Evolutionary conservation across 176 grass and related monocot species (phyloP).

Genomic region (Bolboschoenus planiculmis): DNA sequence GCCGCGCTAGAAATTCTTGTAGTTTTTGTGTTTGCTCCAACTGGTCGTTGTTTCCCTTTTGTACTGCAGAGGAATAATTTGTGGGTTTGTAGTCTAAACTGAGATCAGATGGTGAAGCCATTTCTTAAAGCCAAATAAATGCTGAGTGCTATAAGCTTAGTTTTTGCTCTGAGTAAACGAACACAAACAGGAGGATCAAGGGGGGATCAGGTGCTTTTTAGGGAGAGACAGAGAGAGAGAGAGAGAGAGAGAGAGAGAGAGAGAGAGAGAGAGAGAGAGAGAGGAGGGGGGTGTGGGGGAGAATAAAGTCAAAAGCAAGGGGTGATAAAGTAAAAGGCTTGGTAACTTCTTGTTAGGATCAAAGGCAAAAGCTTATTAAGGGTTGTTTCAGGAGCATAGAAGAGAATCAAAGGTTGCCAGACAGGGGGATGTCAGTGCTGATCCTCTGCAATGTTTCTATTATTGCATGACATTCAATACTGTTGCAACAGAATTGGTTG

Average conservation of each 20-base stretch:
- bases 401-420: constrained; percentile 35
- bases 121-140: constrained; percentile 8
- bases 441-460: constrained; percentile 13
- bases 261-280: constrained; percentile 34
- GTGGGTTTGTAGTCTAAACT: constrained; percentile 84
- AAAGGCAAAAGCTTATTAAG: constrained; percentile 90
- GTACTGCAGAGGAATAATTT: constrained; percentile 30
- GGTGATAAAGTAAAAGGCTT: constrained; percentile 67
- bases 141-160: constrained; percentile 8
- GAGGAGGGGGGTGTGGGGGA: constrained; percentile 29
- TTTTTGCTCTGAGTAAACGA: constrained; percentile 11
- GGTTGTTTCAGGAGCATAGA: constrained; percentile 46
- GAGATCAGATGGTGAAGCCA: constrained; percentile 81
- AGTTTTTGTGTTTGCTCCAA: constrained; percentile 52
- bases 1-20: constrained; percentile 60
- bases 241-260: constrained; percentile 43
- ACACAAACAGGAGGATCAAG: constrained; percentile 42
- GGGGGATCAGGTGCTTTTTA: constrained; percentile 61
- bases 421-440: constrained; percentile 18
- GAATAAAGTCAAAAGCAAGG: constrained; percentile 74
- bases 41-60: constrained; percentile 29
- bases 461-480: background rate
- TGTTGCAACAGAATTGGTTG: background rate
- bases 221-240: constrained; percentile 37
- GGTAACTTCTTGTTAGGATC: constrained; percentile 99